phyloP scores from a whole-genome alignment of 1,139 yeast species.

The Candida sojae region DNA sequence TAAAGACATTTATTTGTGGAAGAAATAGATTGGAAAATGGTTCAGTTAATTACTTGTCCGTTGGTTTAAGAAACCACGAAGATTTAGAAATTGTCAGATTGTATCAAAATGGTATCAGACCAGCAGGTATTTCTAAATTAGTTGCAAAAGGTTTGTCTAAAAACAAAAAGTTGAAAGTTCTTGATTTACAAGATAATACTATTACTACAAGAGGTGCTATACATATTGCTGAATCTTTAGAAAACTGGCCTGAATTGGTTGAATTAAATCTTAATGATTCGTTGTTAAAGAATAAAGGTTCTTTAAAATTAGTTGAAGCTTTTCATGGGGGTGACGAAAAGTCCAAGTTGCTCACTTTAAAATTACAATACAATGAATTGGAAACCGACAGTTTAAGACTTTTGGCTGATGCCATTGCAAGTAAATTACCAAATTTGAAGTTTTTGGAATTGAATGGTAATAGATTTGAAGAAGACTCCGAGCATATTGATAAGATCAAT shows the following conservation, averaged over 20 bases:
- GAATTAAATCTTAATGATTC: slow-evolving; percentile 92
- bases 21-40: slow-evolving; percentile 96
- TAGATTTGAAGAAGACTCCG: slow-evolving; percentile 58
- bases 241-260: slow-evolving; percentile 45
- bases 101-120: slow-evolving; percentile 96
- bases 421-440: slow-evolving; percentile 62
- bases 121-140: slow-evolving; percentile 80
- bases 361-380: slow-evolving; percentile 88
- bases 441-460: slow-evolving; percentile 88
- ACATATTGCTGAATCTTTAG: slow-evolving; percentile 48
- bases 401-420: slow-evolving; percentile 53
- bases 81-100: slow-evolving; percentile 73
- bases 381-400: slow-evolving; percentile 62
- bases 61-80: slow-evolving; percentile 75
- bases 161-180: slow-evolving; percentile 60
- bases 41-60: slow-evolving; percentile 74
- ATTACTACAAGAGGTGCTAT: slow-evolving; percentile 76
- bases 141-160: slow-evolving; percentile 69
- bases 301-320: slow-evolving; percentile 52
- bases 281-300: slow-evolving; percentile 77
- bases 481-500: slow-evolving; percentile 32
- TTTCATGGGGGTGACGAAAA: slow-evolving; percentile 38
- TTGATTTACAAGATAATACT: slow-evolving; percentile 95
- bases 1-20: slow-evolving; percentile 90
- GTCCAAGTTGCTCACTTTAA: slow-evolving; percentile 54